Base-by-base conservation (phyloP, 2,329 filamentous ascomycete genomes). In the Tolypocladium ophioglossoides region DNA sequence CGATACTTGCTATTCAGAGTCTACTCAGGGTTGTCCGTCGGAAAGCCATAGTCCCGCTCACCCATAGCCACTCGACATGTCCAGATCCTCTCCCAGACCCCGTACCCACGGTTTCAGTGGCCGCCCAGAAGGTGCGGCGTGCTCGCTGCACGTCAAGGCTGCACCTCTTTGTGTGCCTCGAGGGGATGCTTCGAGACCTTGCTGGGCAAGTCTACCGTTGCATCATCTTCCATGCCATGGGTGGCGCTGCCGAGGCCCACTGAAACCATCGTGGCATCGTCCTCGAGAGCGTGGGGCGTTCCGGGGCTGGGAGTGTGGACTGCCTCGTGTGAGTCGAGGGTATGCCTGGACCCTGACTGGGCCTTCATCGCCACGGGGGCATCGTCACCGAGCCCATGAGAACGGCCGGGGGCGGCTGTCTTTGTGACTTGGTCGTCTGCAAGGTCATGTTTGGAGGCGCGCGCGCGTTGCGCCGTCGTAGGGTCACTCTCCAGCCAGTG, bases 401-500 rank as follows among this genome's bases (percentile, higher is more conserved):
- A 37, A 34, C 41, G 39, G 32, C 49, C 24, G 9, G 37, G 12
- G 8, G 34, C 32, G 35, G 9, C 12, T 7, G n/a, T 41, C 16
- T 52, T 8, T 20, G n/a, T 46, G 6, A 30, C 41, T 37, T 53
- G 39, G 27, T 57, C 55, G 16, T 53, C 54, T 20, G 30, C 22
- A 27, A 55, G 47, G 5, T 49, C 37, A 14, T 57, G 58, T 12
- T 46, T 47, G 16, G 39, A 41, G 3, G 40, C 27, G 14, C 52
- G 27, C 22, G 32, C 22, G 9, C 37, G 30, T 12, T 50, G 37
- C 22, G 52, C 24, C 2, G 54, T 50, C 24, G 51, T 47, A n/a
- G 54, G 24, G 50, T 58, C 56, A 38, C 41, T 50, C 32, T 41
- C 49, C 32, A 60, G 32, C 8, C 37, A n/a, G 27, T 61, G 59